Base-by-base conservation (phyloP, 2,329 filamentous ascomycete genomes). In the Diaporthe eres region DNA sequence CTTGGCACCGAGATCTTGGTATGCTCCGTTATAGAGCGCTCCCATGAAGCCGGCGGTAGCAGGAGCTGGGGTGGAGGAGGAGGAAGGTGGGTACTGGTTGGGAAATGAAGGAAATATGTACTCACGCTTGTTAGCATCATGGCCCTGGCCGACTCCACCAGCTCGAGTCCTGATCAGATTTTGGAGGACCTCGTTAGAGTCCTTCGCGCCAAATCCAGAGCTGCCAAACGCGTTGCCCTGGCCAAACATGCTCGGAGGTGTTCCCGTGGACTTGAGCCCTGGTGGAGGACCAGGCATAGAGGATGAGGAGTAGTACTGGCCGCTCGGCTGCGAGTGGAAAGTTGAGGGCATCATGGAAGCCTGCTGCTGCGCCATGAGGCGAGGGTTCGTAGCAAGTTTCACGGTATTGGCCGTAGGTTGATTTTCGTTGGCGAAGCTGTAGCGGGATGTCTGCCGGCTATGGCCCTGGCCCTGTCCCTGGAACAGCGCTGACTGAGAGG, bases 61-160 rank as follows among this genome's bases (percentile, higher is more conserved):
- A 94, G 94, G 94, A 92, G 93, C 93, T 87, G 93, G 92, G 88
- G 93, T 93, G 85, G 94, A 94, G 88, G 91, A 93, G 88, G 93
- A 88, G 88, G 94, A 94, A 87, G 92, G 89, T 87, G 93, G 94
- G 88, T 95, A 94, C 89, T 96, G 94, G 85, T 94, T 94, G 87
- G 94, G 92, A 88, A 96, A 94, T 88, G 94, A 94, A 93, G 95
- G 94, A 92, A 96, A 94, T 90, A 95, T 93, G 90, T 94, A 98
- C 95, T 98, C 95, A 98, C 95, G 95, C 95, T 98, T 98, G 92
- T 92, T 93, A 86, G 92, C 90, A 88, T 98, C 95, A 86, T 94
- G 93, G 85, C 90, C 89, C 86, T 95, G 94, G 84, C 89, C 90
- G 84, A 90, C 91, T 83, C 90, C 90, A 81, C 90, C 89, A 82